These are phyloP conservation scores for Cladosporium sp. DNA, from an alignment of 2,329 filamentous ascomycete species.

Conservation along the genomic window DNA sequence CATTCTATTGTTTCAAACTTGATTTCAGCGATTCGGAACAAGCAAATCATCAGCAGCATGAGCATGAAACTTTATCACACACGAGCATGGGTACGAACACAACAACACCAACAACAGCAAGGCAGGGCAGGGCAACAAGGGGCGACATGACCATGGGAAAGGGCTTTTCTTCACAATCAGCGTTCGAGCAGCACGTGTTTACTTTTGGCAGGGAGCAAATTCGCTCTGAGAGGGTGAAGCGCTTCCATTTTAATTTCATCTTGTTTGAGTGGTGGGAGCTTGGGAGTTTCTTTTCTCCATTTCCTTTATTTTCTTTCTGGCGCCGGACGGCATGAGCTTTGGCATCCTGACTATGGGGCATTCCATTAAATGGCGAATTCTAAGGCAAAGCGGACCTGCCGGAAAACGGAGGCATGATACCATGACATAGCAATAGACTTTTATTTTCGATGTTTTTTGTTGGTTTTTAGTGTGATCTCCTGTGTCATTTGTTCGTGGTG, in stretches of 20 bases:
- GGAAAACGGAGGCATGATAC: not conserved
- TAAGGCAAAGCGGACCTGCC: not conserved
- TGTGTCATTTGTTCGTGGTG: too few relatives aligned
- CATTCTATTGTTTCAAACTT: not conserved
- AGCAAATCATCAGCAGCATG: not conserved
- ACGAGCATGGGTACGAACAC: not conserved
- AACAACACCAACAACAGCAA: not conserved
- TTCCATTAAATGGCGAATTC: not conserved
- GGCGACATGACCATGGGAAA: not conserved
- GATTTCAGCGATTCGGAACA: not conserved
- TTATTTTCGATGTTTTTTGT: not conserved
- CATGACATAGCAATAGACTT: constrained; percentile 13
- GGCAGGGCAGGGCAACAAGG: not conserved
- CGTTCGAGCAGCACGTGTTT: not conserved
- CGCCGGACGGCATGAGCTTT: not conserved
- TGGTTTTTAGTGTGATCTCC: not conserved
- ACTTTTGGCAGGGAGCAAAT: not conserved
- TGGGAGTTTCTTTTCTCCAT: not conserved
- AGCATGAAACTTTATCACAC: not conserved
- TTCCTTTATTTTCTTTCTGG: not conserved
- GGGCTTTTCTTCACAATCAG: not conserved
- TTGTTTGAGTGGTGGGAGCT: not conserved
- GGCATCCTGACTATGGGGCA: not conserved
- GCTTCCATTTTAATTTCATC: not conserved
- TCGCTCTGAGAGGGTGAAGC: not conserved